Evolutionary conservation across 1,139 yeast species (phyloP).

Genomic region (Yarrowia galli): DNA sequence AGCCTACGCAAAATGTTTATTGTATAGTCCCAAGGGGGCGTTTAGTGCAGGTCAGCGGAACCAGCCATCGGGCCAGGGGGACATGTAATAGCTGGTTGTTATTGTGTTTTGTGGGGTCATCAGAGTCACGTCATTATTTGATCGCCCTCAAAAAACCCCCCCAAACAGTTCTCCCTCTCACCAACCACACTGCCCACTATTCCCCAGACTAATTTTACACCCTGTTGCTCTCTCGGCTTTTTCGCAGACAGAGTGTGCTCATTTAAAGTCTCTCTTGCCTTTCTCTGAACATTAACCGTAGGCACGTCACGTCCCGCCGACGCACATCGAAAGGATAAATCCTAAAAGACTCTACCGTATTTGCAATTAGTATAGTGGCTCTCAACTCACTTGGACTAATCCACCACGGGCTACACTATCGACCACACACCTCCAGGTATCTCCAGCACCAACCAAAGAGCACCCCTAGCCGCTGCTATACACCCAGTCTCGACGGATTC

Average conservation of each 20-base stretch:
- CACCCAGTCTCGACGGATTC: not conserved
- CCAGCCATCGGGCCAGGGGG: conserved; percentile 17
- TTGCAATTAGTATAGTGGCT: conserved; percentile 1
- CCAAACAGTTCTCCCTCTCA: too few relatives aligned
- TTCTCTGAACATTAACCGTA: conserved; percentile 13
- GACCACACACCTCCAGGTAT: not conserved
- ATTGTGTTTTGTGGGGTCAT: too few relatives aligned
- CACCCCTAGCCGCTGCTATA: not conserved
- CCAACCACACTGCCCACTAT: too few relatives aligned
- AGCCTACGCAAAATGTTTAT: not conserved
- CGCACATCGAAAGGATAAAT: conserved; percentile 30
- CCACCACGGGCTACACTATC: not conserved
- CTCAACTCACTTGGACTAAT: not conserved
- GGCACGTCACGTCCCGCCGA: conserved; percentile 37
- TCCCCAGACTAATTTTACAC: too few relatives aligned
- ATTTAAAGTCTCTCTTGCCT: conserved; percentile 12
- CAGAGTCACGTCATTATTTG: too few relatives aligned
- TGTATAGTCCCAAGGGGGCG: conserved; percentile 28
- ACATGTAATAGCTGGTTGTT: not conserved
- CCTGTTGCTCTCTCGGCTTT: not conserved
- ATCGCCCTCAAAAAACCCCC: too few relatives aligned
- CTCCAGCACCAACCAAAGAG: not conserved
- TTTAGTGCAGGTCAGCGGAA: conserved; percentile 10
- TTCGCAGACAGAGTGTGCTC: not conserved
- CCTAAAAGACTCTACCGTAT: conserved; percentile 12